These are phyloP conservation scores for Stentor coeruleus DNA, from an alignment of 73 alveolate species.

Conservation along the genomic window DNA sequence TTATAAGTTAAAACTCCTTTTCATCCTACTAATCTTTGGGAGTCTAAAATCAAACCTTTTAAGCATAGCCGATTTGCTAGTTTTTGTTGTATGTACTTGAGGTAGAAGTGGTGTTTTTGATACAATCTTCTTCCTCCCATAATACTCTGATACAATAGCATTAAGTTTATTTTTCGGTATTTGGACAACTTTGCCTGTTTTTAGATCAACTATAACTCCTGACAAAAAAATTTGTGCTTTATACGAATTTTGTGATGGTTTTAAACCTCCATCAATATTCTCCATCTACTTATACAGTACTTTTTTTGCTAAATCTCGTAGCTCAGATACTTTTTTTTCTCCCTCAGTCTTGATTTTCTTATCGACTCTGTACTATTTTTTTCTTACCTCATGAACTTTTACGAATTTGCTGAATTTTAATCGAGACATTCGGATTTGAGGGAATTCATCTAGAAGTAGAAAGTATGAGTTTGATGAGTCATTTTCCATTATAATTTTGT, in stretches of 20 bases:
- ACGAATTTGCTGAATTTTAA: not conserved
- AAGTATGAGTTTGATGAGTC: no score
- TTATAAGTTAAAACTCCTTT: no score
- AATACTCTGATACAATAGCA: no score
- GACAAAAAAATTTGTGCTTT: not conserved
- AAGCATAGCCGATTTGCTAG: no score
- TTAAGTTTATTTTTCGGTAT: no score
- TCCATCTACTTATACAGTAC: not conserved
- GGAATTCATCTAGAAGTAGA: not conserved
- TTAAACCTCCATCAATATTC: not conserved
- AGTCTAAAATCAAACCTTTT: no score
- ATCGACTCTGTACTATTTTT: not conserved
- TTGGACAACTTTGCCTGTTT: not conserved
- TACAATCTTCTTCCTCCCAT: no score
- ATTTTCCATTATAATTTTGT: no score
- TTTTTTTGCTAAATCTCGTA: not conserved
- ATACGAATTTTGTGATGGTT: not conserved
- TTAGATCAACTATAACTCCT: not conserved
- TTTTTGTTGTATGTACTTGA: no score
- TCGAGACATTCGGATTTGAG: not conserved
- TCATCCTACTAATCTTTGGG: no score
- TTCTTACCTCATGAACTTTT: not conserved
- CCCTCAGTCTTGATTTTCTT: not conserved
- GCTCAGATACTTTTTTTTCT: not conserved
- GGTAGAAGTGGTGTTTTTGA: no score